These are phyloP conservation scores for Lipomyces oligophaga DNA, from an alignment of 805 yeast species.

Conservation along the genomic window DNA sequence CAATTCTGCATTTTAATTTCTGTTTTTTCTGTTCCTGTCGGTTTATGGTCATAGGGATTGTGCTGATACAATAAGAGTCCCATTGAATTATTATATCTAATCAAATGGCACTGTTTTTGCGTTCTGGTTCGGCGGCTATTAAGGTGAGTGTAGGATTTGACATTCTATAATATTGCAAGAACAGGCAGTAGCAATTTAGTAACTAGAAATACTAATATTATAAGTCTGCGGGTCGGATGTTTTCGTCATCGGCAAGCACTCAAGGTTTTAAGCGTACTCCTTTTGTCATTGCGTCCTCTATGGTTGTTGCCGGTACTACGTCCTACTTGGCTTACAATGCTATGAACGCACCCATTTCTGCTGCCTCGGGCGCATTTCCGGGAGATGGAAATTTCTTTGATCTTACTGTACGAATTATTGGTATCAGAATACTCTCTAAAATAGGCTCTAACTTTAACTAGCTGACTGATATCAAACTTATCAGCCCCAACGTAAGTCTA, in stretches of 20 bases:
- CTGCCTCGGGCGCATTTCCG: conserved; percentile 18
- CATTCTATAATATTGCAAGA: no score
- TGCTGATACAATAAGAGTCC: no score
- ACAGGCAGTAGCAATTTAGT: no score
- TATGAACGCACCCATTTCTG: conserved; percentile 23
- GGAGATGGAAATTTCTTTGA: conserved; percentile 25
- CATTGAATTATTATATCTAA: no score
- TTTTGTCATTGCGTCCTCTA: conserved; percentile 9
- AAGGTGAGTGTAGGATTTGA: no score
- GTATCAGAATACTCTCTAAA: neutral
- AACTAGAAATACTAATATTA: no score
- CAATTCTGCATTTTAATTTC: no score
- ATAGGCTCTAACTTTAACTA: neutral
- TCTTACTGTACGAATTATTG: conserved; percentile 20
- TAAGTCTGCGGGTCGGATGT: conserved; percentile 10
- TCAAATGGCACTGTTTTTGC: no score
- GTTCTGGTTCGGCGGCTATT: no score
- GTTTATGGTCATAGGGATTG: no score
- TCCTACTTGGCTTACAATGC: conserved; percentile 14
- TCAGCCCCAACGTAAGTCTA: conserved; percentile 22
- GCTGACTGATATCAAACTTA: conserved; percentile 17
- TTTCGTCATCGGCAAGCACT: conserved; percentile 5
- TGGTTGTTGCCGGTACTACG: conserved; percentile 22
- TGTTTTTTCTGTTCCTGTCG: no score
- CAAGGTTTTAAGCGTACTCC: neutral